Conservation (phyloP, 225 moss, liverwort and hornwort species). For the Bryoerythrophyllum caledonicum region DNA sequence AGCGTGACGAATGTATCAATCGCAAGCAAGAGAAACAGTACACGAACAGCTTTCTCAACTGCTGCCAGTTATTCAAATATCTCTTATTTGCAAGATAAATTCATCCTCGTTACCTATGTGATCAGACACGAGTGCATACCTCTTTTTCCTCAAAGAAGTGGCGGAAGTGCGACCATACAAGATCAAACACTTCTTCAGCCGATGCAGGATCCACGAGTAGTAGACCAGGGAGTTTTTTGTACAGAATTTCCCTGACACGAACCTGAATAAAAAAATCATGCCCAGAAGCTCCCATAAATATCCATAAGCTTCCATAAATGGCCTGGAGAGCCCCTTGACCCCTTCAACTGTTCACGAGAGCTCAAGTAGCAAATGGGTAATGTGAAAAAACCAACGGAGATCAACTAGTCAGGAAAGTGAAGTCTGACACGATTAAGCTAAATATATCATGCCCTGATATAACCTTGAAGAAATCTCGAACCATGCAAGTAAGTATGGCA, state of each 20-base stretch:
- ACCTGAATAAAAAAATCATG: no score
- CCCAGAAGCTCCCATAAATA: conserved; percentile 5
- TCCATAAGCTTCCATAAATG: conserved; percentile 10
- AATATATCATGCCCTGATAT: conserved; percentile 4
- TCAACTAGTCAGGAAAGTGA: no score
- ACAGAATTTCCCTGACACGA: conserved; percentile 67
- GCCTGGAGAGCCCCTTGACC: not conserved
- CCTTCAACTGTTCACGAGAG: conserved; percentile 3
- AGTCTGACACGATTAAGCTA: no score
- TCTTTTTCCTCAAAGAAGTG: conserved; percentile 59
- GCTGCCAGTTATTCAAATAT: conserved; percentile 7
- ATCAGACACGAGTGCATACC: conserved; percentile 18
- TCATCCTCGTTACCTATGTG: conserved; percentile 4
- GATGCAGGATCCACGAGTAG: conserved; percentile 68
- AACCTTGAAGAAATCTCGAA: not conserved
- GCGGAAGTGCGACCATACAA: conserved; percentile 80
- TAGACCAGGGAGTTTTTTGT: conserved; percentile 71
- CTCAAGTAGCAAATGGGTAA: conserved; percentile 13
- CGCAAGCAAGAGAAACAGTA: not conserved
- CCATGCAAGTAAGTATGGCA: conserved; percentile 18
- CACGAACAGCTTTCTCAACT: conserved; percentile 10
- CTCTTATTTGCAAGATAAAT: not conserved
- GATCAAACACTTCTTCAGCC: conserved; percentile 84
- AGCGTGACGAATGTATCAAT: not conserved
- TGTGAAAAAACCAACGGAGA: conserved; percentile 4